phyloP scores from a whole-genome alignment of 2,329 filamentous ascomycete genomes.

The Aspergillus fumigatiaffinis region DNA sequence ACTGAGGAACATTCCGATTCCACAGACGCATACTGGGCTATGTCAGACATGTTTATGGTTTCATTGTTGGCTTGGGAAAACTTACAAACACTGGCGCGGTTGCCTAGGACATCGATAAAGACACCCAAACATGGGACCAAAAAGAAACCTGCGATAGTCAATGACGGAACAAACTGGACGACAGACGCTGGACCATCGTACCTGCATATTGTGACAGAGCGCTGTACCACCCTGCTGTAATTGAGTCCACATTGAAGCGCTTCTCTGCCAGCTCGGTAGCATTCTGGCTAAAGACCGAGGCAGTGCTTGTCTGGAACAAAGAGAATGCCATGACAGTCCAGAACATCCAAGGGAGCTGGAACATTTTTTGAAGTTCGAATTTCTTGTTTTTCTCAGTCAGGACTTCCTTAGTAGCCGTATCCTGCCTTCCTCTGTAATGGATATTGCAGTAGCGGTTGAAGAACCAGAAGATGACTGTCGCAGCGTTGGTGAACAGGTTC shows the following conservation, averaged over 20 bases:
- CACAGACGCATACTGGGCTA: constrained; percentile 38
- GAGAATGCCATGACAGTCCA: constrained; percentile 56
- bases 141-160: constrained; percentile 45
- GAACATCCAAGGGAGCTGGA: constrained; percentile 57
- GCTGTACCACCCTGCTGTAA: constrained; percentile 60
- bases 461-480: constrained; percentile 52
- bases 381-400: constrained; percentile 59
- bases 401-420: constrained; percentile 56
- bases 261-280: constrained; percentile 60
- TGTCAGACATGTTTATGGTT: constrained; percentile 21
- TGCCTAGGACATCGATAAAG: constrained; percentile 55
- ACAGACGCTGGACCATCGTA: background rate
- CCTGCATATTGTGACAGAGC: constrained; percentile 53
- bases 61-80: constrained; percentile 23
- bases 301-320: constrained; percentile 56
- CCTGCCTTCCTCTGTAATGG: constrained; percentile 45
- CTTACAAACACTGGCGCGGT: constrained; percentile 47
- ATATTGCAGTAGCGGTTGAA: constrained; percentile 52
- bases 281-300: constrained; percentile 53
- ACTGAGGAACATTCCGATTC: constrained; percentile 49
- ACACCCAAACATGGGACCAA: constrained; percentile 54
- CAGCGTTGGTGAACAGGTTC: constrained; percentile 60
- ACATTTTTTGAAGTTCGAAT: constrained; percentile 53
- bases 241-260: constrained; percentile 52
- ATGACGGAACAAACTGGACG: background rate